Evolutionary conservation across 495 filamentous ascomycete genomes (phyloP), one percentile per base, ranked within the genome.

Genomic region (Lindgomyces ingoldianus): DNA sequence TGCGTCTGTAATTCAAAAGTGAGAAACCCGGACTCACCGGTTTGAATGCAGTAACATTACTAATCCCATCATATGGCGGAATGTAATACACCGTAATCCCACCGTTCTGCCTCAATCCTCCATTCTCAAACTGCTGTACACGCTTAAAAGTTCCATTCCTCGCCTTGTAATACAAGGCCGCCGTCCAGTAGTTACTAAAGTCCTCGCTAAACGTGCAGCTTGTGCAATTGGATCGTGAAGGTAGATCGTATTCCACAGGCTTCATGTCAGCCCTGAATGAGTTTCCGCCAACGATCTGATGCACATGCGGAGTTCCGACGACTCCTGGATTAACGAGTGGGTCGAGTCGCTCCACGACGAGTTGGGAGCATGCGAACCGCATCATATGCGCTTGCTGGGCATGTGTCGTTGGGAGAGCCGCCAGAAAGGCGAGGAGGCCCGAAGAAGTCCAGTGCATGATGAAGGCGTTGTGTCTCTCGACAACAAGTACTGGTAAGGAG

Each of bases 11-110:
- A 3, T 6, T n/a, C 16, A n/a, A 48, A 45, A 1, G 18, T 18
- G 42, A 2, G 10, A 41, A 14, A 6, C n/a, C n/a, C n/a, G n/a
- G n/a, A 49, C 64, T 55, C 42, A 61, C 64, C 1, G 66, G 66
- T 24, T 58, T 60, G 46, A 69, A 69, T 6, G 66, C 66, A 0
- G 66, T 69, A 4, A 69, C 66, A 22, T 65, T 69, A 33, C 51
- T 63, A 19, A 64, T 56, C 1, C 56, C 61, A 42, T 69, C 66
- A 24, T 69, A 69, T 6, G 66, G 66, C 6, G 66, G 54, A 36
- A 69, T 69, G 30, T 69, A 69, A 26, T 69, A 69, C 2, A 69
- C 66, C 21, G 66, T 69, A 45, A 69, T 61, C 2, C 66, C 66
- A n/a, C 55, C 60, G 11, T 49, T 50, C 33, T 65, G 60, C 3